Evolutionary conservation across 129 eudicot genomes (phyloP), one percentile per base, ranked within the genome.

Genomic region (carrot (Daucus carota)): DNA sequence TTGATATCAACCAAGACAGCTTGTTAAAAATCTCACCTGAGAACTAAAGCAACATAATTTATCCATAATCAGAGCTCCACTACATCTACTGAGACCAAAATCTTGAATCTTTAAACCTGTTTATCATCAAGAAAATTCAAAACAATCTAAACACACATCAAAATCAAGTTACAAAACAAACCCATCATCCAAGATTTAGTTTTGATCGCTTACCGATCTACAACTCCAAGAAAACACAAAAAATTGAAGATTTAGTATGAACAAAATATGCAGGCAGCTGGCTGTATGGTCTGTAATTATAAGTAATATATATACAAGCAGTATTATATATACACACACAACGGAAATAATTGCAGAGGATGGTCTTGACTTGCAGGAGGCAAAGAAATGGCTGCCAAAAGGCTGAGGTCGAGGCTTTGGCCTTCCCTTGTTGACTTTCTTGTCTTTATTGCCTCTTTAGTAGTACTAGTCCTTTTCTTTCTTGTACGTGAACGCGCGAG

Each of bases 41-140:
- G 88, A 82, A 81, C 54, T 76, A 76, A 92, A 86, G 87, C 87
- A 83, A 83, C 85, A 92, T 38, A 92, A 76, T 76, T 76, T 90
- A 57, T 86, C 96, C 97, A 92, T 92, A 80, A 77, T 70, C 81
- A 59, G 65, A 81, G 57, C 81, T 52, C 80, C 86, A 83, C 78
- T 65, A 77, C 81, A 80, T 80, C 73, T 17, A 20, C 79, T 50
- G 7, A 11, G 24, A 29, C 72, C 62, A 48, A 86, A 77, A 38
- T 77, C 75, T 66, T 50, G 45, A 68, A 78, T 78, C 72, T 87
- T 83, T 71, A 73, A 76, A 77, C 85, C 91, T 84, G 67, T 41
- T 69, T 34, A 73, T 62, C 62, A 78, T 54, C 77, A 70, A 76
- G 9, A 33, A 43, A 77, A n/a, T n/a, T 54, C 48, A 72, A 59